Conservation (phyloP, 148 eudicot species). For the Rhododendron vialii region DNA sequence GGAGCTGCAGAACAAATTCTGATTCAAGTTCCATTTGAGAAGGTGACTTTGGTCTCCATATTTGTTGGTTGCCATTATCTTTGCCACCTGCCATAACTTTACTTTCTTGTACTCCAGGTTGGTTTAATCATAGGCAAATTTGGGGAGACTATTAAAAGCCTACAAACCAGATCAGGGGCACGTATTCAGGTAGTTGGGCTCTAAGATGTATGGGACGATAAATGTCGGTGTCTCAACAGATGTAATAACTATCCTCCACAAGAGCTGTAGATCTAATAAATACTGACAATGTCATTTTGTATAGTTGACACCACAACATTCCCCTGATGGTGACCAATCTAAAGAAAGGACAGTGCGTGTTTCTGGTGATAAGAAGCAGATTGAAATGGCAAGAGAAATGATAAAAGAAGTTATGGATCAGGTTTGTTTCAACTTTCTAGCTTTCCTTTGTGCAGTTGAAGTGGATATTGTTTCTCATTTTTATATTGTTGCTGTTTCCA, state of each 20-base stretch:
- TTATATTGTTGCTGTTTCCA: background rate
- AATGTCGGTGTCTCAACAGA: background rate
- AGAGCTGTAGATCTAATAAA: background rate
- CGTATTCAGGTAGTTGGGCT: constrained; percentile 79
- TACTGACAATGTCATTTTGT: constrained; percentile 12
- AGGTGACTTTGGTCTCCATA: constrained; percentile 33
- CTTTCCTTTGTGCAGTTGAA: background rate
- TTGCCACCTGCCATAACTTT: background rate
- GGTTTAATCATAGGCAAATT: constrained; percentile 91
- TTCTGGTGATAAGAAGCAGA: constrained; percentile 82
- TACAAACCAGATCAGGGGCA: constrained; percentile 94
- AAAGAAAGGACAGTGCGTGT: constrained; percentile 81
- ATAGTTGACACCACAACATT: constrained; percentile 77
- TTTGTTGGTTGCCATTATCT: background rate
- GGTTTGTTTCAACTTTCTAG: constrained; percentile 42
- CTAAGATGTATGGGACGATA: background rate
- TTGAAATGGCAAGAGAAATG: constrained; percentile 79
- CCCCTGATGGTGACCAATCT: constrained; percentile 63
- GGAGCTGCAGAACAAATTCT: constrained; percentile 72
- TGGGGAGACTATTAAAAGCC: constrained; percentile 85
- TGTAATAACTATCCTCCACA: background rate
- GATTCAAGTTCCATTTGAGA: constrained; percentile 89
- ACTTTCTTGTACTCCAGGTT: constrained; percentile 43
- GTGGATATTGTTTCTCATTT: background rate
- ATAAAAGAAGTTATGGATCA: constrained; percentile 94